phyloP scores from a whole-genome alignment of 164 flowering plant species.

The Piper betle region DNA sequence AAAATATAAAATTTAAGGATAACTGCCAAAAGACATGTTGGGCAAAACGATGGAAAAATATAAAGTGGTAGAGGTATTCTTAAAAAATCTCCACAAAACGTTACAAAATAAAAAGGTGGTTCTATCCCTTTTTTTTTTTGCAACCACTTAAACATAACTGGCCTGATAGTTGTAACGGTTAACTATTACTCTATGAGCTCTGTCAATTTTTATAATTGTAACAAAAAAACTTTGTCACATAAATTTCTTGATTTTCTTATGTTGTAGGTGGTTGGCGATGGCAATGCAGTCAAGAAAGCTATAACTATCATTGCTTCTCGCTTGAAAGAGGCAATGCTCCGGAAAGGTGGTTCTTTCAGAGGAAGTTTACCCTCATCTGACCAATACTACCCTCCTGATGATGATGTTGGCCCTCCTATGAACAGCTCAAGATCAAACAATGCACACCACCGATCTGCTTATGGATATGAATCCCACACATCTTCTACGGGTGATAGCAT shows the following conservation, averaged over 20 bases:
- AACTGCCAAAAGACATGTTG: no score
- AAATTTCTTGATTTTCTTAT: background rate
- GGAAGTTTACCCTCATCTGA: slow-evolving; percentile 69
- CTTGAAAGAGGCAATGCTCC: slow-evolving; percentile 89
- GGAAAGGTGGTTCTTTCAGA: slow-evolving; percentile 71
- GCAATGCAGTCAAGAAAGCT: slow-evolving; percentile 71
- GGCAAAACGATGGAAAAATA: no score
- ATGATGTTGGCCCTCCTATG: slow-evolving; percentile 48
- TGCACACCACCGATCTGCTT: slow-evolving; percentile 38
- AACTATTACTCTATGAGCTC: no score
- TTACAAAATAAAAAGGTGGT: no score
- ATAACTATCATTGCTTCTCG: slow-evolving; percentile 68
- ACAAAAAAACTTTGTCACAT: background rate
- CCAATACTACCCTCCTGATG: slow-evolving; percentile 57
- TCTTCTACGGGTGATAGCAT: slow-evolving; percentile 28
- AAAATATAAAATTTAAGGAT: no score
- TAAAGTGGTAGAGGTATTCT: no score
- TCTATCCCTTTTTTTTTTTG: no score
- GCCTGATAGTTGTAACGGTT: no score
- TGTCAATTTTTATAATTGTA: no score
- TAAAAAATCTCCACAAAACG: no score
- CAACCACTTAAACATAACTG: no score
- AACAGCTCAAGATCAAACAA: slow-evolving; percentile 21
- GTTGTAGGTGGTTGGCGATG: slow-evolving; percentile 72
- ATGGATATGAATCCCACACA: slow-evolving; percentile 32